These are phyloP conservation scores for Thermochaetoides thermophila DNA, from an alignment of 495 filamentous ascomycete species.

Conservation along the genomic window DNA sequence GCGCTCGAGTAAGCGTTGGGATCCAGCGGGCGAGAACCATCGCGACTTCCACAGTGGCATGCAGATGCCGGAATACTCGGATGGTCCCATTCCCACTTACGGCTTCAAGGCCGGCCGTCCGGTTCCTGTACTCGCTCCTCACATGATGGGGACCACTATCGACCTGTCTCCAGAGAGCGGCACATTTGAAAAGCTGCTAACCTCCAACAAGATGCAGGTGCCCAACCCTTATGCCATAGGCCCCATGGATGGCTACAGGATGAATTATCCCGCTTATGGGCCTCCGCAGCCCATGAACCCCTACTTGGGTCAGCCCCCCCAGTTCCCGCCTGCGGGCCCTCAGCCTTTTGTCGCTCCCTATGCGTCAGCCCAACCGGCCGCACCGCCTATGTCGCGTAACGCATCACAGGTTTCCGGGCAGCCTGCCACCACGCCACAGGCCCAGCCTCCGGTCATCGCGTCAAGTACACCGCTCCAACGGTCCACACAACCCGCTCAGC, in stretches of 20 bases:
- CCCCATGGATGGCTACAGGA: slow-evolving; percentile 16
- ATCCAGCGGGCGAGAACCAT: slow-evolving; percentile 13
- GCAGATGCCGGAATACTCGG: slow-evolving; percentile 11
- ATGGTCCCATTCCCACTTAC: slow-evolving; percentile 12
- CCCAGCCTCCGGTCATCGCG: slow-evolving; percentile 29
- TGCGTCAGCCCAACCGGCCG: slow-evolving; percentile 30
- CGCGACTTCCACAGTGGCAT: slow-evolving; percentile 10
- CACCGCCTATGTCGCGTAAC: slow-evolving; percentile 64
- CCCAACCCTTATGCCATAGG: slow-evolving; percentile 19
- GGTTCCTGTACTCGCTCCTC: slow-evolving; percentile 23
- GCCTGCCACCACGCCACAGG: slow-evolving; percentile 63
- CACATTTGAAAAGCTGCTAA: slow-evolving; percentile 64
- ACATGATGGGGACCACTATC: slow-evolving; percentile 20
- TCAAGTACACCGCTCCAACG: slow-evolving; percentile 34
- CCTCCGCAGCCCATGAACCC: slow-evolving; percentile 12
- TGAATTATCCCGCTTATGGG: slow-evolving; percentile 21
- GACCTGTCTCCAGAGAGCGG: slow-evolving; percentile 56
- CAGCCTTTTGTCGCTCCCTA: slow-evolving; percentile 26
- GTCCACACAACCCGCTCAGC: slow-evolving; percentile 42
- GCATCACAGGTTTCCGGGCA: slow-evolving; percentile 70
- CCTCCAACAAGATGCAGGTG: slow-evolving; percentile 40
- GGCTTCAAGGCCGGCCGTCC: slow-evolving; percentile 16
- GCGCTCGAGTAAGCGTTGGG: slow-evolving; percentile 29
- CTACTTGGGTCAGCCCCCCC: slow-evolving; percentile 34
- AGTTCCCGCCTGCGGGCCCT: slow-evolving; percentile 31